Evolutionary conservation across 2,329 filamentous ascomycete species (phyloP), one percentile per base, ranked within the genome.

Genomic region (Nigrospora osmanthi): DNA sequence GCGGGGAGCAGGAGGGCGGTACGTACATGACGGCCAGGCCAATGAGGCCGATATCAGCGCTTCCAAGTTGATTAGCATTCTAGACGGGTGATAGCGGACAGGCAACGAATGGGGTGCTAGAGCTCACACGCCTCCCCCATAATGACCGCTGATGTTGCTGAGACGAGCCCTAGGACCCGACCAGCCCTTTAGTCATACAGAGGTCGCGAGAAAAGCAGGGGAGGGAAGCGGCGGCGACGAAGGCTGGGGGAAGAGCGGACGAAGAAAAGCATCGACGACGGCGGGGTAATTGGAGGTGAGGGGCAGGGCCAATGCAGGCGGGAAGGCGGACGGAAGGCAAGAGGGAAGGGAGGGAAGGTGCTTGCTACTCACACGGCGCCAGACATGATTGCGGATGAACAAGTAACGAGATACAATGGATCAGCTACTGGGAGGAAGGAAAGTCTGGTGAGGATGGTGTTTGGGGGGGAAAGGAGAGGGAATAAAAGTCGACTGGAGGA

Each of bases 21-120:
- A 77, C 75, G 71, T 73, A 80, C 85, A 93, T 93, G 72, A 93
- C 87, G 75, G 87, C 87, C 75, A 93, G 79, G 80, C 87, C 87
- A 68, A 93, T 91, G 65, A 93, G 85, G 78, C 87, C 87, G 72
- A 93, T 83, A 82, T 93, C 87, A 81, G 82, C 83, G 73, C 84
- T 88, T 73, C 66, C 61, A 51, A 61, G 64, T 71, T 61, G 58
- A 73, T 82, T 70, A 81, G 78, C 72, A 80, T 72, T 11, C 23
- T 41, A 16, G 63, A 54, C 58, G 64, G 55, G 63, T 54, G 55
- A 45, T 52, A 43, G 44, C 42, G 46, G 45, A 47, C 48, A 28
- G 41, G 41, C 42, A 44, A 53, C 45, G 50, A 52, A n/a, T 55
- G 11, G 28, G 28, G 11, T 15, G n/a, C 14, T 30, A 34, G 57